These are phyloP conservation scores for Tolypocladium tropicale DNA, from an alignment of 2,329 filamentous ascomycete species.

Conservation along the genomic window DNA sequence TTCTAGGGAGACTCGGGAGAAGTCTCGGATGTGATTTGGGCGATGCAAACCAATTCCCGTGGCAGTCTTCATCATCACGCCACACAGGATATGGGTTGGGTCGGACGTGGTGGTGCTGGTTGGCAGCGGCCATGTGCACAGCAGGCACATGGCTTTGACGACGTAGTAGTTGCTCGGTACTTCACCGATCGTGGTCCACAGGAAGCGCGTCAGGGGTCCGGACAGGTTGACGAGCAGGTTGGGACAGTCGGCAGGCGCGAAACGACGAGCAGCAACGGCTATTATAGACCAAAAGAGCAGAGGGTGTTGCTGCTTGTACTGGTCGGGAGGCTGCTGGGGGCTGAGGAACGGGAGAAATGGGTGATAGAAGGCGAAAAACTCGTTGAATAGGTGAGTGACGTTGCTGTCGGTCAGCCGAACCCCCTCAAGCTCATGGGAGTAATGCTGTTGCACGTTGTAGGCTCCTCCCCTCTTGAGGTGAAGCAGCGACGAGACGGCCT, in stretches of 20 bases:
- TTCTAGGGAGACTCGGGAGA: conserved; percentile 64
- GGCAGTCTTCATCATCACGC: conserved; percentile 79
- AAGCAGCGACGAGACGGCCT: conserved; percentile 56
- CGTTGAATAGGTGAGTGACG: conserved; percentile 55
- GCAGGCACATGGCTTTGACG: conserved; percentile 68
- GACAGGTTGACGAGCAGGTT: conserved; percentile 58
- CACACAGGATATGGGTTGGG: conserved; percentile 70
- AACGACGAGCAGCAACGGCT: conserved; percentile 64
- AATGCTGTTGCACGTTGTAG: conserved; percentile 48
- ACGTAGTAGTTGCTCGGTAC: conserved; percentile 72
- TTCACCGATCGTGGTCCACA: conserved; percentile 69
- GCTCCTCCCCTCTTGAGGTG: conserved; percentile 56
- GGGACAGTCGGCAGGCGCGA: conserved; percentile 43
- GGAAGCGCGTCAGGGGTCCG: conserved; percentile 55
- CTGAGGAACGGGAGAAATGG: conserved; percentile 69
- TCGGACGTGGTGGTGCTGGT: conserved; percentile 74
- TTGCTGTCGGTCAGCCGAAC: conserved; percentile 54
- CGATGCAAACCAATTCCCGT: conserved; percentile 76
- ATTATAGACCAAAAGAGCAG: conserved; percentile 82
- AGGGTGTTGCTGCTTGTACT: conserved; percentile 67
- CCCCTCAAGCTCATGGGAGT: conserved; percentile 52
- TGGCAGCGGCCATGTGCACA: conserved; percentile 75
- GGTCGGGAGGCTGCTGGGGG: conserved; percentile 54
- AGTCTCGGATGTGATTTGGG: conserved; percentile 74
- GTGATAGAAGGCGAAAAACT: conserved; percentile 69